phyloP scores from a whole-genome alignment of 495 filamentous ascomycete species.

The Oleoguttula mirabilis region DNA sequence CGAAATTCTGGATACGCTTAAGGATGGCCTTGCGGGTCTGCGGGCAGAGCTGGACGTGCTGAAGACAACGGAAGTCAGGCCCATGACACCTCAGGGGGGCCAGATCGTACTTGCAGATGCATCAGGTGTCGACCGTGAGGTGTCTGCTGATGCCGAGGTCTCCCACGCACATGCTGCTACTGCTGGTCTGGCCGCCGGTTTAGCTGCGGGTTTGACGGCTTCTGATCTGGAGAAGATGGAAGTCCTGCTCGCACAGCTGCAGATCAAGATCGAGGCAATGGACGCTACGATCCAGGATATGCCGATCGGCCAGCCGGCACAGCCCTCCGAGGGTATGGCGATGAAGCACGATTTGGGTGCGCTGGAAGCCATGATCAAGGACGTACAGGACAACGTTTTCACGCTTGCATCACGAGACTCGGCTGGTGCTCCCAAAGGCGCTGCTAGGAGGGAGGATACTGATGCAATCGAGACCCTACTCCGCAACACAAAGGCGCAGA shows the following conservation, averaged over 20 bases:
- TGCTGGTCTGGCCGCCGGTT: slow-evolving; percentile 28
- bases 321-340: slow-evolving; percentile 16
- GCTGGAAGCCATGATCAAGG: slow-evolving; percentile 44
- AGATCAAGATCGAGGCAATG: slow-evolving; percentile 71
- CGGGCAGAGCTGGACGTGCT: slow-evolving; percentile 68
- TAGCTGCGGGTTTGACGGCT: slow-evolving; percentile 39
- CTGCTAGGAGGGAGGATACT: slow-evolving; percentile 68
- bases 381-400: slow-evolving; percentile 46
- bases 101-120: slow-evolving; percentile 33
- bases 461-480: slow-evolving; percentile 82
- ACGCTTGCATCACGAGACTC: slow-evolving; percentile 35
- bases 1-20: slow-evolving; percentile 77
- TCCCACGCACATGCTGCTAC: slow-evolving; percentile 48
- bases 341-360: slow-evolving; percentile 51
- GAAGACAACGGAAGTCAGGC: slow-evolving; percentile 34
- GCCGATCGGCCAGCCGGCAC: slow-evolving; percentile 2
- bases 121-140: slow-evolving; percentile 6
- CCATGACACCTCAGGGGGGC: slow-evolving; percentile 20
- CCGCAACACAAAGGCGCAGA: slow-evolving; percentile 65
- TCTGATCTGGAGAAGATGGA: slow-evolving; percentile 77
- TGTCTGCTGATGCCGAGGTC: slow-evolving; percentile 25
- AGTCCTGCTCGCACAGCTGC: slow-evolving; percentile 64
- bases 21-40: slow-evolving; percentile 59
- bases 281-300: slow-evolving; percentile 41
- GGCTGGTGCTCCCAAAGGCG: slow-evolving; percentile 37